phyloP scores from a whole-genome alignment of 176 grass and related monocot genomes.

The Pontederia paniculata region DNA sequence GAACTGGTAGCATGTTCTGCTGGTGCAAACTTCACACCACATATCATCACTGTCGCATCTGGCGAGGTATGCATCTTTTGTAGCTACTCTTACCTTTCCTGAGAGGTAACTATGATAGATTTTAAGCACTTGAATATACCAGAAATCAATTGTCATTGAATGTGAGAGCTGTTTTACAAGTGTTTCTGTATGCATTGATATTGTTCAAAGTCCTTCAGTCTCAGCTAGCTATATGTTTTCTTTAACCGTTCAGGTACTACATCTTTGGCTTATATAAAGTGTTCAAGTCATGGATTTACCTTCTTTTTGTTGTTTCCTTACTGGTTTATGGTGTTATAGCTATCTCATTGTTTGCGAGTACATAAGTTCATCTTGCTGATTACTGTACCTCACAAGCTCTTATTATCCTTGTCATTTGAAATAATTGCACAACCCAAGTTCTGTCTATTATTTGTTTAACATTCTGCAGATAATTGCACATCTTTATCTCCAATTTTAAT shows the following conservation, averaged over 20 bases:
- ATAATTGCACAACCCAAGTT: no score
- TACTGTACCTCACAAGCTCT: no score
- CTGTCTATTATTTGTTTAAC: not conserved
- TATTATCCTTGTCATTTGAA: no score
- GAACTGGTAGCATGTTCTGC: constrained; percentile 66
- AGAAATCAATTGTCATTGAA: not conserved
- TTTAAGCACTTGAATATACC: not conserved
- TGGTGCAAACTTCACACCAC: constrained; percentile 88
- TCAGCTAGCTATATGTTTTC: no score
- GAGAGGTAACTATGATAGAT: not conserved
- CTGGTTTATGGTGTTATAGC: constrained; percentile 15
- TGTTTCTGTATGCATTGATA: no score
- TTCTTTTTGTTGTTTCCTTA: constrained; percentile 4
- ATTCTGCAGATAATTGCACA: not conserved
- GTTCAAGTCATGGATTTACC: not conserved
- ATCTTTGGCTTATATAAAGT: no score
- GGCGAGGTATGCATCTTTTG: constrained; percentile 60
- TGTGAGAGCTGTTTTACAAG: no score
- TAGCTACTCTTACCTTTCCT: not conserved
- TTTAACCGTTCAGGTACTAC: no score
- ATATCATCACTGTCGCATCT: constrained; percentile 79
- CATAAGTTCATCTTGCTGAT: no score
- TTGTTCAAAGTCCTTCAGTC: no score
- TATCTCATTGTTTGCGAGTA: no score
- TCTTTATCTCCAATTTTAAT: not conserved